phyloP scores from a whole-genome alignment of 805 yeast species.

The Clavispora santaluciae region DNA sequence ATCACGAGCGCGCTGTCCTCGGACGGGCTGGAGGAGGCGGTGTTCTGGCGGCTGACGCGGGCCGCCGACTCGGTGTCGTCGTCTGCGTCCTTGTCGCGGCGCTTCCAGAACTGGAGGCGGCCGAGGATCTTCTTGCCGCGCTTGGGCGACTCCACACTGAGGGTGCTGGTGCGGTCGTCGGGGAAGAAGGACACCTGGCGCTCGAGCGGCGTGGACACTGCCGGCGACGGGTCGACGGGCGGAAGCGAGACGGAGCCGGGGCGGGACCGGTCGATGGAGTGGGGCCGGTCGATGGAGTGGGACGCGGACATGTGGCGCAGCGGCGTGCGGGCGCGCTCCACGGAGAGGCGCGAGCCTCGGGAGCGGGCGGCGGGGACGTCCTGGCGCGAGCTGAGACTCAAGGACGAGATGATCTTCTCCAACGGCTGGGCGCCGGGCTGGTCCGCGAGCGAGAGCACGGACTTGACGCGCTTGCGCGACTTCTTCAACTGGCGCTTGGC shows the following conservation, averaged over 20 bases:
- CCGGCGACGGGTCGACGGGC: background rate
- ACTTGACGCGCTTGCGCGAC: slow-evolving; percentile 31
- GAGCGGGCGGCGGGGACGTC: slow-evolving; percentile 1
- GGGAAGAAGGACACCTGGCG: slow-evolving; percentile 22
- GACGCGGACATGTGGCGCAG: background rate
- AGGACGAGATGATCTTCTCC: slow-evolving; percentile 33
- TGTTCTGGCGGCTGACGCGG: slow-evolving; percentile 3
- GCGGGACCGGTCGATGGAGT: background rate
- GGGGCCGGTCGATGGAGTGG: too few relatives aligned
- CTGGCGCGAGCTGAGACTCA: slow-evolving; percentile 29
- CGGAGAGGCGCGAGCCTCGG: background rate
- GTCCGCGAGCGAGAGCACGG: slow-evolving; percentile 33
- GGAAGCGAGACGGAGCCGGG: background rate
- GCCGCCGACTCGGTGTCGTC: slow-evolving; percentile 3
- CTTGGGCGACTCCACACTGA: slow-evolving; percentile 9
- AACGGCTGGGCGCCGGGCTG: slow-evolving; percentile 28
- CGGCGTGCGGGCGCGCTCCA: background rate
- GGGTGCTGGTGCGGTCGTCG: slow-evolving; percentile 12
- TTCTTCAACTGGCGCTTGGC: slow-evolving; percentile 27
- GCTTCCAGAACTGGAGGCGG: slow-evolving; percentile 38
- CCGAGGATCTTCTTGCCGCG: slow-evolving; percentile 25
- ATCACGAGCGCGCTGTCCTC: background rate
- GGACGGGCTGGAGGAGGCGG: background rate
- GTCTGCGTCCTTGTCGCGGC: slow-evolving; percentile 1
- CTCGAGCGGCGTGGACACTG: slow-evolving; percentile 5